Base-by-base conservation (phyloP, 305 asterid species). In the Salvia sclarea region DNA sequence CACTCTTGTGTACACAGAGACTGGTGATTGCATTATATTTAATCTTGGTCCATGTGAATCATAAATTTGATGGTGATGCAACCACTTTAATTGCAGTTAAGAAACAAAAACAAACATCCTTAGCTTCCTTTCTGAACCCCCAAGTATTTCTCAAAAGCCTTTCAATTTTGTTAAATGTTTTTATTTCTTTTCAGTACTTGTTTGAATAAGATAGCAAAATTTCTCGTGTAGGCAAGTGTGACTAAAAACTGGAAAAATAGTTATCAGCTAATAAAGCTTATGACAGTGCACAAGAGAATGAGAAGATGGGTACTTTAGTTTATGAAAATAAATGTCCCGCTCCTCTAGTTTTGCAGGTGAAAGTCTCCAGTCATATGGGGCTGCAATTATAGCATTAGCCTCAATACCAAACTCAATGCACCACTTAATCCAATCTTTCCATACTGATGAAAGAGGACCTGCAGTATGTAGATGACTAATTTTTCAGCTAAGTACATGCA, bases 361-460 rank as follows among this genome's bases (percentile, higher is more conserved):
- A 80, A 94, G 66, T 80, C 99, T 91, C 99, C 99, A 94, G 85
- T 94, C 99, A 75, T 91, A 94, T 54, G 98, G 98, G 75, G 68
- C 99, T 0, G 99, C 99, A 65, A 94, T 74, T 70, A 94, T 94
- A 50, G 99, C 96, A 82, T 94, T 91, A 73, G 99, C 89, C 81
- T 94, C 99, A 71, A 94, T 85, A 38, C 99, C 99, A 76, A 94
- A 94, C 83, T 94, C 98, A 83, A 94, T 87, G 87, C 99, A 94
- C 99, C 99, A 94, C 77, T 91, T 94, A 70, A 94, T 82, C 98
- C 99, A 94, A 61, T 94, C 99, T 82, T 94, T 94, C 99, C 99
- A 94, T 76, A 94, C 99, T 43, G 99, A 91, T 35, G 99, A 89
- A 66, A 94, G 91, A 73, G 99, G 99, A 81, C 99, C 99, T 94